These are phyloP conservation scores for Psilocybe sp. DNA, from an alignment of 768 basidiomycete species.

Conservation along the genomic window DNA sequence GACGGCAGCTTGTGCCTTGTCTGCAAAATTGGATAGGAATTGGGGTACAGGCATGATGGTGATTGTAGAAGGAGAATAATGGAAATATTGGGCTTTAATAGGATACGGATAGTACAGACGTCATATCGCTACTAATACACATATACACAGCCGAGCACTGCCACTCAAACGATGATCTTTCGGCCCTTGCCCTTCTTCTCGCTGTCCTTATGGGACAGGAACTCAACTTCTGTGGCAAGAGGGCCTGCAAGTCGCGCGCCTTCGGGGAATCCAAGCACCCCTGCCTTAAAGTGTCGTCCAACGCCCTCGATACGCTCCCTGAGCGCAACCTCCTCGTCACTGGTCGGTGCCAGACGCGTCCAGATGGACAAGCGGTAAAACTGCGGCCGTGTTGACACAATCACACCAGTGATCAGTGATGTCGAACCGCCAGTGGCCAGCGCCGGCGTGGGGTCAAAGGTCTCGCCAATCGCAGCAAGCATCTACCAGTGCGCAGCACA, in stretches of 20 bases:
- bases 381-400: conserved; percentile 89
- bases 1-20: conserved; percentile 75
- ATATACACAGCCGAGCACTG: conserved; percentile 28
- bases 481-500: conserved; percentile 53
- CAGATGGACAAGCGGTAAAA: conserved; percentile 98
- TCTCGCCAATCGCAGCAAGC: conserved; percentile 99
- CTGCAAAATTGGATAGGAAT: conserved; percentile 66
- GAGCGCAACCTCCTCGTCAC: conserved; percentile 50
- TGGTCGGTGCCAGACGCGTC: conserved; percentile 80
- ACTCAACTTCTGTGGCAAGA: conserved; percentile 94
- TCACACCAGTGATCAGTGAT: conserved; percentile 87
- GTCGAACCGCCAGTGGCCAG: conserved; percentile 42
- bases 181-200: conserved; percentile 90
- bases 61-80: conserved; percentile 12
- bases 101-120: conserved; percentile 16
- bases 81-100: conserved; percentile 10
- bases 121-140: conserved; percentile 18
- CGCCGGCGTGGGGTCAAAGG: conserved; percentile 86
- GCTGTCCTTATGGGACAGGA: conserved; percentile 90
- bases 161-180: conserved; percentile 67
- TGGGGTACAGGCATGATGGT: conserved; percentile 54
- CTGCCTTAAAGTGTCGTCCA: conserved; percentile 88
- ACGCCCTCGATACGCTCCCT: conserved; percentile 81
- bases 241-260: conserved; percentile 74
- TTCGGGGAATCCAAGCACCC: conserved; percentile 80